Evolutionary conservation across 208 protist species (phyloP).

Genomic region (Leishmania gerbilli): DNA sequence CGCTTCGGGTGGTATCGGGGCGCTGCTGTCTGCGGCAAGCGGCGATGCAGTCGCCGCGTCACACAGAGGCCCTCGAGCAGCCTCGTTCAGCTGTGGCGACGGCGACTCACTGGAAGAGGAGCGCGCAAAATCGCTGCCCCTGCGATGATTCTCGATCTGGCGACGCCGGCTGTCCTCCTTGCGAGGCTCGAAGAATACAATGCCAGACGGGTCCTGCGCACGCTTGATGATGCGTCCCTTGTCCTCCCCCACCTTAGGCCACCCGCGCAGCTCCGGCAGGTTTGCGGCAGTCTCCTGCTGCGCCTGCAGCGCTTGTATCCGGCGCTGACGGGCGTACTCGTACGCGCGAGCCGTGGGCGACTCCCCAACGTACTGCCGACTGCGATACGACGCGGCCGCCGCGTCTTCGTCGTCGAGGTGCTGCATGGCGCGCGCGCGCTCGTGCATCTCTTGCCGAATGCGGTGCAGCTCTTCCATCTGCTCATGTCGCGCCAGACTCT

Average conservation of each 20-base stretch:
- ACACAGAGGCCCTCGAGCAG: neutral
- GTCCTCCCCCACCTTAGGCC: constrained; percentile 60
- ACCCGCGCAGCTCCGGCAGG: constrained; percentile 48
- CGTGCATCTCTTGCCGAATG: constrained; percentile 72
- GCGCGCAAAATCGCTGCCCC: constrained; percentile 12
- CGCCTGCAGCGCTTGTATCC: constrained; percentile 50
- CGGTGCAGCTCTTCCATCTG: constrained; percentile 76
- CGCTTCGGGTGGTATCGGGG: constrained; percentile 26
- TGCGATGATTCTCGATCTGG: constrained; percentile 50
- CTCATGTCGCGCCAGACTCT: constrained; percentile 74
- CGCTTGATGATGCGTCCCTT: constrained; percentile 65
- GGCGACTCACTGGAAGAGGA: neutral
- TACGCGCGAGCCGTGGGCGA: constrained; percentile 50
- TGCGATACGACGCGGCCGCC: constrained; percentile 5
- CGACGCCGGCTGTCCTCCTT: constrained; percentile 40
- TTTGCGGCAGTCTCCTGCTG: constrained; percentile 22
- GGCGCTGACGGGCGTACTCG: constrained; percentile 68
- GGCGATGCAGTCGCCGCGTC: neutral
- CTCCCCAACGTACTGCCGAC: constrained; percentile 39
- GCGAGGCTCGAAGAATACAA: constrained; percentile 74
- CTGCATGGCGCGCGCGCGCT: constrained; percentile 40
- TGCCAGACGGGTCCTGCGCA: constrained; percentile 60
- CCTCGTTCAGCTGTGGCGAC: neutral
- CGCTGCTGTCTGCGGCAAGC: neutral
- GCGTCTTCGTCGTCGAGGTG: constrained; percentile 8